Evolutionary conservation across 768 basidiomycete species (phyloP).

Genomic region (Russula lepida): DNA sequence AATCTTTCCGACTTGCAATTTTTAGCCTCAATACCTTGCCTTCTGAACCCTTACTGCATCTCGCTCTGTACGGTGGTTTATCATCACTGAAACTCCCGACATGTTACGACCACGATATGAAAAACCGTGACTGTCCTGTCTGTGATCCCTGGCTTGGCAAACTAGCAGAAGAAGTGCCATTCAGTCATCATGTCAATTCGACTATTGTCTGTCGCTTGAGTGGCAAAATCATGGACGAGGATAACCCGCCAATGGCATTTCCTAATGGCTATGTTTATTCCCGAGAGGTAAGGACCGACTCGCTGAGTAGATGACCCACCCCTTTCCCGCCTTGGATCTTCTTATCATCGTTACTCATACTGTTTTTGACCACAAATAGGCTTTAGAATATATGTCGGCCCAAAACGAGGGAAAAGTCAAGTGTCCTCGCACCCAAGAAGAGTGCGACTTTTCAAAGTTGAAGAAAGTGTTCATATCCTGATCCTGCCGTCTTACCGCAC

Average conservation of each 20-base stretch:
- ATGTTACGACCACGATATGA: conserved; percentile 55
- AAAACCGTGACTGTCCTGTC: conserved; percentile 85
- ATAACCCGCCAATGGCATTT: conserved; percentile 88
- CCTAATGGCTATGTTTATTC: conserved; percentile 91
- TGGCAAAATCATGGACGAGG: conserved; percentile 91
- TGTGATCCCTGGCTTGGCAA: conserved; percentile 72
- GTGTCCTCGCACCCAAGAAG: conserved; percentile 67
- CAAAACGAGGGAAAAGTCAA: conserved; percentile 72
- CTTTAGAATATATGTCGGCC: conserved; percentile 78
- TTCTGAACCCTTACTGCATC: conserved; percentile 75
- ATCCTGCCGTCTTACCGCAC: conserved; percentile 14
- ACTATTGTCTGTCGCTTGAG: conserved; percentile 89
- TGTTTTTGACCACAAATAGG: conserved; percentile 37
- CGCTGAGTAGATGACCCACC: neutral
- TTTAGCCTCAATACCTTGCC: conserved; percentile 85
- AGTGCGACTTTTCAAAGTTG: conserved; percentile 55
- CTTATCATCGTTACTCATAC: neutral
- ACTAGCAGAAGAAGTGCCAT: conserved; percentile 80
- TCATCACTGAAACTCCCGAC: conserved; percentile 84
- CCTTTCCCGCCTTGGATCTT: neutral
- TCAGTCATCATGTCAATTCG: conserved; percentile 90
- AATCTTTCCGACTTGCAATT: conserved; percentile 77
- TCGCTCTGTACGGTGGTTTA: conserved; percentile 86
- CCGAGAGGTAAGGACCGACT: conserved; percentile 56
- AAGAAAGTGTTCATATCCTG: conserved; percentile 90